A percentile compares a stretch with the other conserved stretches of the same genome.
These are phyloP conservation scores for Metrosideros polymorpha DNA, from an alignment of 441 rosid species.

Conservation along the genomic window DNA sequence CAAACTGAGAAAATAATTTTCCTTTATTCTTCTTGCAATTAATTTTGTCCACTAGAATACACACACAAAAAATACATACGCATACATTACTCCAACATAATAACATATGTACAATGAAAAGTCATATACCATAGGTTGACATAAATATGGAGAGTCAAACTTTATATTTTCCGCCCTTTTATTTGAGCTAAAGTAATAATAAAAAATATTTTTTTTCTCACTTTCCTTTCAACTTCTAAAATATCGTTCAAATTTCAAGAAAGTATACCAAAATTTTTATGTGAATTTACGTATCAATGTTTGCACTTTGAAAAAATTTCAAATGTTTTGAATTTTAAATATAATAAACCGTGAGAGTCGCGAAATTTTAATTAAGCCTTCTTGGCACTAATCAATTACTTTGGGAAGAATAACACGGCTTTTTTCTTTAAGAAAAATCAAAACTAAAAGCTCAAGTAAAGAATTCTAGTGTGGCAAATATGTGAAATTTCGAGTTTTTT, in stretches of 20 bases:
- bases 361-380: background rate
- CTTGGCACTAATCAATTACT: background rate
- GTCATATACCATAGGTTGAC: too few species aligned
- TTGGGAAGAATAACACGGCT: background rate
- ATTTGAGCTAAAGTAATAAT: background rate
- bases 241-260: background rate
- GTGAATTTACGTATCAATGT: too few species aligned
- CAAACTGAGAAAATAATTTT: background rate
- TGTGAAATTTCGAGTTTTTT: background rate
- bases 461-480: background rate
- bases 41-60: background rate
- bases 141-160: background rate
- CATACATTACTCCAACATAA: background rate
- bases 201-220: background rate
- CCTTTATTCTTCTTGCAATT: background rate
- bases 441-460: background rate
- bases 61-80: background rate
- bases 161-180: background rate
- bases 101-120: too few species aligned
- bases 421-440: background rate
- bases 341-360: background rate
- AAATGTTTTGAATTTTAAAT: background rate
- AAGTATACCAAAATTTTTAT: background rate
- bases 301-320: fast-evolving
- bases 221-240: background rate